Evolutionary conservation across 73 alveolate genomes (phyloP), one percentile per base, ranked within the genome.

Genomic region (Blepharisma stoltei): DNA sequence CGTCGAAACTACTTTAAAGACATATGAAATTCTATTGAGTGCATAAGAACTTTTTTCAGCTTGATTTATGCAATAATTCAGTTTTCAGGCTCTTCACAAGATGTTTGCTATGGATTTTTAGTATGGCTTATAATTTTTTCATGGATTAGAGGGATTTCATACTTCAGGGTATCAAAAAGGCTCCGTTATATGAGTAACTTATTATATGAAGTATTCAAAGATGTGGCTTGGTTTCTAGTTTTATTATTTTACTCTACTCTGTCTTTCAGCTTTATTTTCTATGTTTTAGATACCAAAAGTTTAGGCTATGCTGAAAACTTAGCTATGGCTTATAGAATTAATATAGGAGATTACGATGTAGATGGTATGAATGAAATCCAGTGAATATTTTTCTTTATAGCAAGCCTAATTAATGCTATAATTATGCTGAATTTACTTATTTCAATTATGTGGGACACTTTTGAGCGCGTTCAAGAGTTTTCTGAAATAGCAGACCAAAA

Each of bases 381-480:
- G 71, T 80, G 87, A 85, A n/a, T 80, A 9, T n/a, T 75, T n/a
- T 80, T 80, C 83, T 32, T 80, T 52, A 55, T 75, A 14, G 53
- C 78, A 6, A n/a, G 85, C 6, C 5, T 80, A 6, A 55, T 80
- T 20, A 75, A 55, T 6, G 85, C 87, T 32, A 25, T 80, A 43
- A 78, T 80, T 21, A 11, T 80, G 66, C 54, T 80, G 18, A 80
- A 80, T 37, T 46, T 80, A 44, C 47, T 80, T 23, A 80, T 80
- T 25, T 78, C 87, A n/a, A 8, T 80, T 8, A 80, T 80, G 87
- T 76, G 87, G 32, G 87, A 80, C 47, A 80, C 87, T 23, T 80
- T 14, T 46, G 83, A 46, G 23, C 11, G 87, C n/a, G 87, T 80
- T 7, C 9, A 80, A 43, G 43, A 37, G 9, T 9, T 7, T 1